Conservation (phyloP, 2,329 filamentous ascomycete genomes). For the Niveomyces coronatus region DNA sequence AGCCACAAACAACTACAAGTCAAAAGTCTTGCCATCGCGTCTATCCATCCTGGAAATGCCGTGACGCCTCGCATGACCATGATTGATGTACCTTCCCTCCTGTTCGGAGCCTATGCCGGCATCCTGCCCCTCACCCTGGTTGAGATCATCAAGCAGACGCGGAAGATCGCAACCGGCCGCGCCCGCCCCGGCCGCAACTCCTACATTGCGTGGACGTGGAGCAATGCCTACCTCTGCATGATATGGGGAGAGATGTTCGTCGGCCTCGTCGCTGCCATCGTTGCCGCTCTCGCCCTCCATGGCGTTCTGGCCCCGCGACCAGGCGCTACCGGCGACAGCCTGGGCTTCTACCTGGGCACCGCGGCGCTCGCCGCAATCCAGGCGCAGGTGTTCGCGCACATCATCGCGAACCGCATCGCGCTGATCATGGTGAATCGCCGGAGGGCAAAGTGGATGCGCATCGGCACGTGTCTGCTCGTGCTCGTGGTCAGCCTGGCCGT, state of each 20-base stretch:
- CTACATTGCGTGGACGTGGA: slow-evolving; percentile 13
- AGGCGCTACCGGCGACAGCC: neutral
- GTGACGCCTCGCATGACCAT: neutral
- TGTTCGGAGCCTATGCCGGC: slow-evolving; percentile 18
- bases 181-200: slow-evolving; percentile 11
- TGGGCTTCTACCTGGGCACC: slow-evolving; percentile 4
- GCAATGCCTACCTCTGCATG: slow-evolving; percentile 12
- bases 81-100: slow-evolving; percentile 15
- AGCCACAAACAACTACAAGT: neutral
- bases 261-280: slow-evolving; percentile 7
- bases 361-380: slow-evolving; percentile 16
- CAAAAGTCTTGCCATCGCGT: neutral
- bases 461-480: slow-evolving; percentile 24
- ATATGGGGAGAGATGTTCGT: slow-evolving; percentile 7
- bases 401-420: slow-evolving; percentile 33
- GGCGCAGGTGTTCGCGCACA: slow-evolving; percentile 32
- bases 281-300: slow-evolving; percentile 4
- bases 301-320: no score
- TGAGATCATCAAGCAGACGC: slow-evolving; percentile 15
- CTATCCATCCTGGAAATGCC: neutral
- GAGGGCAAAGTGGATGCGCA: slow-evolving; percentile 24
- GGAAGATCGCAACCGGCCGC: slow-evolving; percentile 15
- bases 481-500: slow-evolving; percentile 28
- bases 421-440: slow-evolving; percentile 29
- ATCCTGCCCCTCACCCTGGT: slow-evolving; percentile 17